Base-by-base conservation (phyloP, 2,329 filamentous ascomycete genomes). In the Ceratocystis variospora region DNA sequence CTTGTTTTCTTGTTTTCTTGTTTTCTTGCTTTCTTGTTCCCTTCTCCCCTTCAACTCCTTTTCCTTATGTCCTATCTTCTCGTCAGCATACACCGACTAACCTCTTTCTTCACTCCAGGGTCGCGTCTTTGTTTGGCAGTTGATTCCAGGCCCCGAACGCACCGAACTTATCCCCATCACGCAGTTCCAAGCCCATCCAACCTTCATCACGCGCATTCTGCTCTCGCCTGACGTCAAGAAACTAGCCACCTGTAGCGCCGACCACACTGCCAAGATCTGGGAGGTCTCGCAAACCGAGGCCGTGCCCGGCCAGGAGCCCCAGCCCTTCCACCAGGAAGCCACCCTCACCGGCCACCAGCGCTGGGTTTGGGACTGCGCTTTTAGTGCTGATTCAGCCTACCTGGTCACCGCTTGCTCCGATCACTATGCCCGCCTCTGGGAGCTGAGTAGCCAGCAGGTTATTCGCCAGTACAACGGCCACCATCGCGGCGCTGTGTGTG, bases 321-420 rank as follows among this genome's bases (percentile, higher is more conserved):
- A 80, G 74, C 87, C 80, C 53, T 94, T 89, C 71, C 88, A 87
- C 8, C 83, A 96, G 22, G 89, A 96, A 76, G 91, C 90, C 2
- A 95, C 90, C 1, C 83, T 96, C 0, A 88, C 88, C 25, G 90
- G 89, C 65, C 92, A 96, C 76, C 92, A 96, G 77, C 86, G 92
- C 65, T 96, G 92, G 92, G 92, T 96, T 0, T 96, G 92, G 92
- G 92, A 96, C 75, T 96, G 92, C 72, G 92, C 92, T 0, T 96
- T 96, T 76, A 93, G 88, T 69, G 92, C 92, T 31, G 92, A 96
- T 74, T 92, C 87, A 44, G 92, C 92, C 0, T 96, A 96, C 73
- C 80, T 96, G 5, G 92, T 96, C 12, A 96, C 92, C 0, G 91
- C 92, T 4, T 96, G 90, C 74, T 93, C 88, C 53, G 92, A 96